These are phyloP conservation scores for Camillea tinctor DNA, from an alignment of 2,329 filamentous ascomycete species.

Conservation along the genomic window DNA sequence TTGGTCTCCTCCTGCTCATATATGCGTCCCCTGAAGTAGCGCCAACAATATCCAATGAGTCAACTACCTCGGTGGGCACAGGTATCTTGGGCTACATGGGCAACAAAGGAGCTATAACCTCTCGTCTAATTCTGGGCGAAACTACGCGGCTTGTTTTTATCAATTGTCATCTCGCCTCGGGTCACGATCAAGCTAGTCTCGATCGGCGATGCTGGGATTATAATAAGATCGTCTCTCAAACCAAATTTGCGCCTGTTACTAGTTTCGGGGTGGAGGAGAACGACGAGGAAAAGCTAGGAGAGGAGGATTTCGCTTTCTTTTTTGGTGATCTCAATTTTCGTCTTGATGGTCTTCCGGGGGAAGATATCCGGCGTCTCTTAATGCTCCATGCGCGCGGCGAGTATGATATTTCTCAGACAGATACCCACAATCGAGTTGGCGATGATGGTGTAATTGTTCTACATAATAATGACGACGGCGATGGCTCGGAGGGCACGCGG, in stretches of 20 bases:
- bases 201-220: conserved; percentile 91
- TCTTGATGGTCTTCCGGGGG: conserved; percentile 80
- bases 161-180: conserved; percentile 89
- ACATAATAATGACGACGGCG: conserved; percentile 48
- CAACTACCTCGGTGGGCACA: conserved; percentile 80
- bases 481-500: conserved; percentile 34
- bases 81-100: conserved; percentile 91
- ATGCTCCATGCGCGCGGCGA: conserved; percentile 79
- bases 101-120: conserved; percentile 88
- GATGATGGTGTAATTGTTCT: conserved; percentile 53
- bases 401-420: conserved; percentile 58
- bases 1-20: conserved; percentile 79
- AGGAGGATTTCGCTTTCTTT: conserved; percentile 95
- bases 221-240: conserved; percentile 71
- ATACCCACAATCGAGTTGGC: conserved; percentile 38
- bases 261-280: conserved; percentile 64
- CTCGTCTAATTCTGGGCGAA: conserved; percentile 81
- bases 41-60: conserved; percentile 75
- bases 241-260: conserved; percentile 73
- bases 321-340: conserved; percentile 96
- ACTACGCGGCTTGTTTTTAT: conserved; percentile 86
- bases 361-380: conserved; percentile 83
- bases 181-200: conserved; percentile 71
- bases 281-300: conserved; percentile 71
- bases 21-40: conserved; percentile 79